phyloP scores from a whole-genome alignment of 192 early-diverging fungal species.

The Lobosporangium transversale region DNA sequence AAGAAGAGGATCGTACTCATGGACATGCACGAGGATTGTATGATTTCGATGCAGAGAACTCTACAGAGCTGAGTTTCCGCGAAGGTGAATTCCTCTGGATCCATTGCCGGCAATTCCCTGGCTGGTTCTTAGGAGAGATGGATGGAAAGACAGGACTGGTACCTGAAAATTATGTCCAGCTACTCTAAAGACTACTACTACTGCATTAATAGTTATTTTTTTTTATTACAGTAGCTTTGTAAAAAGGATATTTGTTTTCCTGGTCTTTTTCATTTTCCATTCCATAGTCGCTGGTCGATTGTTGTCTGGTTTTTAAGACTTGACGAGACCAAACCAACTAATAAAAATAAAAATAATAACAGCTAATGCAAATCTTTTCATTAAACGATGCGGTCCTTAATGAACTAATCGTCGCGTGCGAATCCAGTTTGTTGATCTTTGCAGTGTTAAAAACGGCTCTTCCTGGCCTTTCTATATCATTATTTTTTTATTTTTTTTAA shows the following conservation, averaged over 20 bases:
- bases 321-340: neutral
- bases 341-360: slow-evolving; percentile 6
- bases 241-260: too few relatives aligned
- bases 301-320: neutral
- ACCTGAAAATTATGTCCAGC: slow-evolving; percentile 81
- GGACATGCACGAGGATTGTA: slow-evolving; percentile 71
- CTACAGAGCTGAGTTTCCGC: slow-evolving; percentile 71
- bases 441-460: too few relatives aligned
- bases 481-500: too few relatives aligned
- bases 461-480: too few relatives aligned
- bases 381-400: too few relatives aligned
- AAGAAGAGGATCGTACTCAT: slow-evolving; percentile 53
- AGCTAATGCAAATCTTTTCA: neutral
- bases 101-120: slow-evolving; percentile 75
- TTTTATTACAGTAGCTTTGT: too few relatives aligned
- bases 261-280: neutral
- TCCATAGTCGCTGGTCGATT: slow-evolving; percentile 24
- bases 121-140: slow-evolving; percentile 80
- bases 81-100: slow-evolving; percentile 74
- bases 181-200: slow-evolving; percentile 51
- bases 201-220: too few relatives aligned
- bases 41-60: slow-evolving; percentile 79
- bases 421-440: too few relatives aligned
- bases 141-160: slow-evolving; percentile 73
- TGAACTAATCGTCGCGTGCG: too few relatives aligned